phyloP scores from a whole-genome alignment of 331 rosid genomes.

The Ulmus americana region DNA sequence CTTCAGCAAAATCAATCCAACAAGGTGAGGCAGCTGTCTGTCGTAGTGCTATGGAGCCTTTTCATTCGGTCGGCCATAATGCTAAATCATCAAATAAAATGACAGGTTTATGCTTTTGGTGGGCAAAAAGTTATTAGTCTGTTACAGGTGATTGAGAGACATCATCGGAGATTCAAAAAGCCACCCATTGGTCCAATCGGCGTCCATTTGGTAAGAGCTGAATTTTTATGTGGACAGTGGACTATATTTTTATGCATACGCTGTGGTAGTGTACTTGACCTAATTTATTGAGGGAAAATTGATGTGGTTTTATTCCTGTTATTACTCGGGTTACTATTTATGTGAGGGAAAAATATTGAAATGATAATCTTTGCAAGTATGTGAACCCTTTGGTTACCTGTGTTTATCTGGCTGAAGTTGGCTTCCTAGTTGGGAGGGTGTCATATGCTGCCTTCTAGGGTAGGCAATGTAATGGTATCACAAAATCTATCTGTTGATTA shows the following conservation, averaged over 20 bases:
- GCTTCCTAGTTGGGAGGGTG: background rate
- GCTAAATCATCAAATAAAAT: conserved; percentile 9
- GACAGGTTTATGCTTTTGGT: conserved; percentile 78
- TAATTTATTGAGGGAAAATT: background rate
- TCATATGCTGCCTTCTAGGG: background rate
- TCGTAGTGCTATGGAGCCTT: conserved; percentile 10
- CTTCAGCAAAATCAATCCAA: conserved; percentile 50
- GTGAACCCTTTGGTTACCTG: background rate
- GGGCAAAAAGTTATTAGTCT: conserved; percentile 59
- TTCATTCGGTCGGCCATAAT: background rate
- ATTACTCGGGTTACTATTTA: background rate
- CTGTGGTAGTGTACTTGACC: conserved; percentile 1
- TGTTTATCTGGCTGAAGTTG: background rate
- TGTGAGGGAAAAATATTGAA: background rate
- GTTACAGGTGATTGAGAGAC: conserved; percentile 54
- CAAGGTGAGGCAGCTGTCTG: conserved; percentile 40
- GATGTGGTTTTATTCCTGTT: background rate
- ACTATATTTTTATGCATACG: background rate
- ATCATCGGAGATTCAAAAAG: conserved; percentile 47
- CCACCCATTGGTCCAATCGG: conserved; percentile 96
- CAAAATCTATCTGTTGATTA: background rate
- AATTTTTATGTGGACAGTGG: background rate
- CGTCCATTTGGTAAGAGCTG: conserved; percentile 59
- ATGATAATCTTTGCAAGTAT: background rate
- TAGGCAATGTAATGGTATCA: background rate